Evolutionary conservation across 768 basidiomycete genomes (phyloP), one percentile per base, ranked within the genome.

Genomic region (Daedaleopsis nitida): DNA sequence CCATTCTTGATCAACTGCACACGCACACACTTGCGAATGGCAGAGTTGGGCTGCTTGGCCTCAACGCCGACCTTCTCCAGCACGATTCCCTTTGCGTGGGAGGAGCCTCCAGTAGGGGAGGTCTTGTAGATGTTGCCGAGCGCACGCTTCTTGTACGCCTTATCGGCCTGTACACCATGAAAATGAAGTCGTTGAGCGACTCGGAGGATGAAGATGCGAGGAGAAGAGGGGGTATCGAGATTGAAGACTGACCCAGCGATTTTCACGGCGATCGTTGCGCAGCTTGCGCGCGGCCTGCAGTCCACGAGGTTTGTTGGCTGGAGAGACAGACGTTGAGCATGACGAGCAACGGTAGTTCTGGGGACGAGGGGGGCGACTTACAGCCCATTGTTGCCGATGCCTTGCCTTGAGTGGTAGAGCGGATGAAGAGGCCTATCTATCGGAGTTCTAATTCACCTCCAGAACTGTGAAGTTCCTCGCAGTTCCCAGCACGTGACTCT

Each of bases 1-100:
- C 97, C 97, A 82, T 99, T 99, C 87, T 99, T 99, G 78, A 99
- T 98, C 69, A 99, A 85, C 74, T 99, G 97, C 65, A 99, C 97
- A 82, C 97, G 94, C 69, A 99, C 97, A 83, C 97, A 99, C 79
- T 99, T 99, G 78, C 97, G 95, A 79, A 99, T 98, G 76, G 97
- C 97, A 75, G 97, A 99, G 86, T 99, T 99, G 81, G 97, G 97
- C 79, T 99, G 97, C 81, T 99, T 99, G 75, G 97, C 96, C 83
- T 99, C 97, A 66, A 99, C 96, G 75, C 97, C 97, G 73, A 99
- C 95, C 84, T 99, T 99, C 82, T 99, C 97, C 63, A 99, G 89
- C 62, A 99, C 97, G 74, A 99, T 99, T 68, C 97, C 97, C 84
- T 99, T 99, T 69, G 97, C 97, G 78, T 99, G 97, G 68, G 97